Conservation (phyloP, 2,329 filamentous ascomycete genomes). For the Calonectria pauciramosa region DNA sequence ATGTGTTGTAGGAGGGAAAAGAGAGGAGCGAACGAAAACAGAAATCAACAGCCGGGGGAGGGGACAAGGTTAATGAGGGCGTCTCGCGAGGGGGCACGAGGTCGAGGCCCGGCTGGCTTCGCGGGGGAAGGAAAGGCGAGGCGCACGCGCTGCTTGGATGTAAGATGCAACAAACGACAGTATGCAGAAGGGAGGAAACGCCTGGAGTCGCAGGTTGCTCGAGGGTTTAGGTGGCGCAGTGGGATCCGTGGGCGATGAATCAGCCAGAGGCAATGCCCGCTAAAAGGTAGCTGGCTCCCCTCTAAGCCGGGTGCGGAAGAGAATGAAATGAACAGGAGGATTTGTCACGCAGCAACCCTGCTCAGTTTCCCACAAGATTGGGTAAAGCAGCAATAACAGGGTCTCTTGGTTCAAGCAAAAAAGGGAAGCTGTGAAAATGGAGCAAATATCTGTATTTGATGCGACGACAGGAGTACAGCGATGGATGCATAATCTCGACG, state of each 20-base stretch:
- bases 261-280: conserved; percentile 22
- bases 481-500: not conserved
- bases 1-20: conserved; percentile 5
- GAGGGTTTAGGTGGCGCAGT: conserved; percentile 12
- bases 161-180: conserved; percentile 2
- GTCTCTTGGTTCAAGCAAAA: not conserved
- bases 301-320: conserved; percentile 8
- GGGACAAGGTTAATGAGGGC: not conserved
- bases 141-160: conserved; percentile 11
- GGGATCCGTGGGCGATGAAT: conserved; percentile 24
- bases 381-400: not conserved
- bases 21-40: conserved; percentile 13
- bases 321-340: conserved; percentile 9
- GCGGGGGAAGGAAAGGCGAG: not conserved
- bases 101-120: conserved; percentile 26
- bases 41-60: conserved; percentile 15
- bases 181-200: conserved; percentile 14
- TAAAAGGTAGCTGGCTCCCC: conserved; percentile 21
- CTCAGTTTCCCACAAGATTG: not conserved
- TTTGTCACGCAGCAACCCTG: not conserved
- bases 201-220: conserved; percentile 13
- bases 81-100: conserved; percentile 24
- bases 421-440: not conserved
- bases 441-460: not conserved
- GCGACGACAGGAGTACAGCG: not conserved